A percentile compares a stretch with the other conserved stretches of the same genome.
Conservation (phyloP, 1,284 basidiomycete genomes). For the Volvariella surrecta region DNA sequence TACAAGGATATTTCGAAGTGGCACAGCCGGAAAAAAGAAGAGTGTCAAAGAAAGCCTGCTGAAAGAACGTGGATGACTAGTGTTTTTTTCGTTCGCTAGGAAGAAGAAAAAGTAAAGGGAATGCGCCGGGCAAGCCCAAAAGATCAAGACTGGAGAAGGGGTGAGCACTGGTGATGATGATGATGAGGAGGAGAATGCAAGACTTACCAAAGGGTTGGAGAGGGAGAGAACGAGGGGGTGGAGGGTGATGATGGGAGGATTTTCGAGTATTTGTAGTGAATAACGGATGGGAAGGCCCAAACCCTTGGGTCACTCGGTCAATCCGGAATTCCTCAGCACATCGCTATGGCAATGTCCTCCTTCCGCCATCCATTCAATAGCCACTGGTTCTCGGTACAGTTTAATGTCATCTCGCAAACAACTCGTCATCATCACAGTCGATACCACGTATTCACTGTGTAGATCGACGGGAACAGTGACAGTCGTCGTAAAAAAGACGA, state of each 20-base stretch:
- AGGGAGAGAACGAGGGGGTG: constrained; percentile 20
- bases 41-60: constrained; percentile 35
- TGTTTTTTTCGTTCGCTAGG: constrained; percentile 9
- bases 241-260: constrained; percentile 17
- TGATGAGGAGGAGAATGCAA: constrained; percentile 6
- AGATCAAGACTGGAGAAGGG: constrained; percentile 14
- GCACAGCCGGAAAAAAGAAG: constrained; percentile 25
- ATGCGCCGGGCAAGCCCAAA: constrained; percentile 65
- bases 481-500: no score
- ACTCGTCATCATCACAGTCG: no score
- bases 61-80: constrained; percentile 21
- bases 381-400: neutral
- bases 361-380: neutral
- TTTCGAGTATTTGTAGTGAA: constrained; percentile 21
- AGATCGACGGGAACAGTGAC: no score
- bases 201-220: constrained; percentile 25
- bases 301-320: constrained; percentile 1
- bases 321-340: neutral
- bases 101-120: constrained; percentile 44
- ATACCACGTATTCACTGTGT: no score
- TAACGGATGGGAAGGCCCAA: constrained; percentile 14
- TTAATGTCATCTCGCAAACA: neutral
- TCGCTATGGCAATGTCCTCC: constrained; percentile 3
- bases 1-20: constrained; percentile 13
- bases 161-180: constrained; percentile 2